Conservation (phyloP, 495 filamentous ascomycete genomes). For the Xylaria intraflava region DNA sequence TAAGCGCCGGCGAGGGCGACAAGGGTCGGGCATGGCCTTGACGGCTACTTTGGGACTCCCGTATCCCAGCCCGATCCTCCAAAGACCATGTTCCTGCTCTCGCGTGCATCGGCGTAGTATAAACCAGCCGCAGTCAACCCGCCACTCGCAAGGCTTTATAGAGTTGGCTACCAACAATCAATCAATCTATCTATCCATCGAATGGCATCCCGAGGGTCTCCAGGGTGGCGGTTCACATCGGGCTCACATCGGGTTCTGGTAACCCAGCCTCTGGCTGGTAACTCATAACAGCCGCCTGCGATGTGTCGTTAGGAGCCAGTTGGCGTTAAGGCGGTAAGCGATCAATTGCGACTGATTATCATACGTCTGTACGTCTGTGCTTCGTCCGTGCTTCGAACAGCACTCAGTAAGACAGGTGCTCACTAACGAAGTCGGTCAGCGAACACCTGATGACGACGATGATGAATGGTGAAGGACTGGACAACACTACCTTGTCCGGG, state of each 20-base stretch:
- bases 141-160: background rate
- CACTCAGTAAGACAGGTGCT: too few relatives aligned
- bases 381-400: too few relatives aligned
- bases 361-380: too few relatives aligned
- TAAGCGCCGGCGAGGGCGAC: conserved; percentile 25
- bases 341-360: background rate
- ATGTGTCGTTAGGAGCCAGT: conserved; percentile 1
- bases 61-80: conserved; percentile 9
- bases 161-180: background rate
- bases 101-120: background rate
- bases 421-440: conserved; percentile 14
- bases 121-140: conserved; percentile 7
- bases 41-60: conserved; percentile 4
- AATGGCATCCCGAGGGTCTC: background rate
- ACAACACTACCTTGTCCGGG: too few relatives aligned
- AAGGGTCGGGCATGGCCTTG: conserved; percentile 10
- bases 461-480: too few relatives aligned
- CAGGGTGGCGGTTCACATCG: background rate
- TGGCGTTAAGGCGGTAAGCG: conserved; percentile 20
- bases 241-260: too few relatives aligned
- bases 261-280: background rate
- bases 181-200: background rate
- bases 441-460: background rate
- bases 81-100: background rate
- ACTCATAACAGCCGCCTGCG: background rate